phyloP scores from a whole-genome alignment of 1,139 yeast species.

The Candida glucosophila region DNA sequence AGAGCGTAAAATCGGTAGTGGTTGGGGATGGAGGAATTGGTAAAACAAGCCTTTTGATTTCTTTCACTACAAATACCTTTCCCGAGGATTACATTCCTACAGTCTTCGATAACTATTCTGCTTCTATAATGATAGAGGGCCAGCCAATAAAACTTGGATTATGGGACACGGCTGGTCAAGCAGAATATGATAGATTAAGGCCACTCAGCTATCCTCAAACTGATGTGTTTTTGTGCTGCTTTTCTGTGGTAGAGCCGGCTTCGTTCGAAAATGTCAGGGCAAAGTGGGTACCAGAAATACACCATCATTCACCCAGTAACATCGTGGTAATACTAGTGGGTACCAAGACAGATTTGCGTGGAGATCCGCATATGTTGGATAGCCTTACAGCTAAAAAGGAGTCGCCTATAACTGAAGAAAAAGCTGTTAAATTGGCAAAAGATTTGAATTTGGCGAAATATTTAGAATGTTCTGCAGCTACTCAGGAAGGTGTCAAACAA shows the following conservation, averaged over 20 bases:
- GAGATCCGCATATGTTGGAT: constrained; percentile 69
- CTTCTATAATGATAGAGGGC: constrained; percentile 77
- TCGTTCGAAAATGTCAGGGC: constrained; percentile 69
- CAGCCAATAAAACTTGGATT: constrained; percentile 76
- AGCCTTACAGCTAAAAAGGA: constrained; percentile 56
- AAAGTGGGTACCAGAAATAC: constrained; percentile 83
- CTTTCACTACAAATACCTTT: constrained; percentile 88
- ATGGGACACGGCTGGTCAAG: constrained; percentile 99
- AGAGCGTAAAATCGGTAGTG: constrained; percentile 90
- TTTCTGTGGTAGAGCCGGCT: constrained; percentile 76
- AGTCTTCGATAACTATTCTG: constrained; percentile 83
- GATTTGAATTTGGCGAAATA: constrained; percentile 69
- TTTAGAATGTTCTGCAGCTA: constrained; percentile 89
- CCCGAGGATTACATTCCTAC: constrained; percentile 96
- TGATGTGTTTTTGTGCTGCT: constrained; percentile 80
- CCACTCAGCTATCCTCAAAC: constrained; percentile 92
- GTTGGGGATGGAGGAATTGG: constrained; percentile 98
- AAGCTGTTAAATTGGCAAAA: constrained; percentile 61
- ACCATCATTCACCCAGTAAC: constrained; percentile 74
- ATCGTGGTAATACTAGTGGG: constrained; percentile 76
- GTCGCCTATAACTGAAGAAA: constrained; percentile 53
- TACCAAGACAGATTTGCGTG: constrained; percentile 79
- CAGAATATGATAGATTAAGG: constrained; percentile 84
- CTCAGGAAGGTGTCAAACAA: constrained; percentile 77
- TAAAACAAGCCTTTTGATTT: constrained; percentile 79